Percentiles rank a stretch among this genome's conserved stretches.
These are phyloP conservation scores for Asterionellopsis glacialis DNA, from an alignment of 108 stramenopile species.

Conservation along the genomic window DNA sequence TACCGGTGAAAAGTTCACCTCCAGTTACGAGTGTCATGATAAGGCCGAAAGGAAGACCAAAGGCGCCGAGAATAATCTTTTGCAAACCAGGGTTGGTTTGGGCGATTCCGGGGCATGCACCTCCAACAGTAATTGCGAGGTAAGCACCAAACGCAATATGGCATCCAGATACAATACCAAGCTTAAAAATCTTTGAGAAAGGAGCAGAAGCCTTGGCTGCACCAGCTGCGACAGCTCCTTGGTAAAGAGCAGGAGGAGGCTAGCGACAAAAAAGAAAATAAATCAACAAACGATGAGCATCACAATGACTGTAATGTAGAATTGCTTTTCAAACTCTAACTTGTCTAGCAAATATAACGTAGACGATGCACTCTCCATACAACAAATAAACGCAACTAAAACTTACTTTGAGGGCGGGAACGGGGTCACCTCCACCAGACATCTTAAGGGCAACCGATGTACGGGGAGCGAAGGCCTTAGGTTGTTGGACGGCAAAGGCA, in stretches of 20 bases:
- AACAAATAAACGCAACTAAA: background rate
- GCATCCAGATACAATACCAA: conserved; percentile 77
- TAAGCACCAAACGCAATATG: conserved; percentile 88
- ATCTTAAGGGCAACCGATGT: conserved; percentile 33
- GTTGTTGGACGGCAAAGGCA: conserved; percentile 32
- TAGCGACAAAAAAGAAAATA: conserved; percentile 11
- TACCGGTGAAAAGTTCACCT: conserved; percentile 71
- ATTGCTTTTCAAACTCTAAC: background rate
- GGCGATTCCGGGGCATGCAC: conserved; percentile 78
- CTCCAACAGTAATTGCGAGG: conserved; percentile 80
- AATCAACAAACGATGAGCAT: conserved; percentile 1
- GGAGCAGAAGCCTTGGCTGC: conserved; percentile 65
- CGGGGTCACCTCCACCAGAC: conserved; percentile 44
- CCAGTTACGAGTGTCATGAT: conserved; percentile 79
- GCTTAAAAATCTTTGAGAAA: conserved; percentile 76
- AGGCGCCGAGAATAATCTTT: conserved; percentile 82
- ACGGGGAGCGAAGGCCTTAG: conserved; percentile 10
- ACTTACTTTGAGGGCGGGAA: conserved; percentile 49
- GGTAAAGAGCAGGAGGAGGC: conserved; percentile 70
- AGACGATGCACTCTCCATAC: no score
- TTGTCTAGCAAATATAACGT: no score
- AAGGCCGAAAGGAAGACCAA: conserved; percentile 84
- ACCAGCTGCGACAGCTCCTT: conserved; percentile 77
- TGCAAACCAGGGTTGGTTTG: conserved; percentile 84
- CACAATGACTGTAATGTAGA: background rate